Conservation (phyloP, 2,329 filamentous ascomycete species). For the Fusarium anguioides region DNA sequence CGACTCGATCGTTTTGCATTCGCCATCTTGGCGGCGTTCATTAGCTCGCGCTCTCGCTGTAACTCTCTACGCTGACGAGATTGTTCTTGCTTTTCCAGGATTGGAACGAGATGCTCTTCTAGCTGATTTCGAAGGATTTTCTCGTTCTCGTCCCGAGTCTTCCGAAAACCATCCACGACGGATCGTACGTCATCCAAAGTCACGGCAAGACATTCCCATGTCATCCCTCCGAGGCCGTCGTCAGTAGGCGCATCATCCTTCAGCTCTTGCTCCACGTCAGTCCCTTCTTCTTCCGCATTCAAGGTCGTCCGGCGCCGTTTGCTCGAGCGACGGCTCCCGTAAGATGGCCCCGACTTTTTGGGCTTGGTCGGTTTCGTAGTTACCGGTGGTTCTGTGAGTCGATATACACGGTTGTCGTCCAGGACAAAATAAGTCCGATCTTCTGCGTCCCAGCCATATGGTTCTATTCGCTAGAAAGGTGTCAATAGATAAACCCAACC, state of each 20-base stretch:
- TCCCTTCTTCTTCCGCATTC: slow-evolving; percentile 46
- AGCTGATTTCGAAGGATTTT: slow-evolving; percentile 79
- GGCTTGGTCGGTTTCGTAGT: slow-evolving; percentile 74
- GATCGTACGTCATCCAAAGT: slow-evolving; percentile 79
- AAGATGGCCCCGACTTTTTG: slow-evolving; percentile 66
- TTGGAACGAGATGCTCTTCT: slow-evolving; percentile 81
- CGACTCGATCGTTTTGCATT: slow-evolving; percentile 93
- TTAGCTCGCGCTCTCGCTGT: slow-evolving; percentile 79
- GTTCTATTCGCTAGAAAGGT: slow-evolving; percentile 73
- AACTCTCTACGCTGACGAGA: slow-evolving; percentile 76
- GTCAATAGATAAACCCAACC: slow-evolving; percentile 26
- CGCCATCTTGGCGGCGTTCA: slow-evolving; percentile 87
- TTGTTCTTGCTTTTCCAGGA: slow-evolving; percentile 83
- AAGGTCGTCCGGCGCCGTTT: slow-evolving; percentile 75
- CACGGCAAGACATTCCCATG: slow-evolving; percentile 92
- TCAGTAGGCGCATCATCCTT: slow-evolving; percentile 53
- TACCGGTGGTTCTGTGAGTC: slow-evolving; percentile 78
- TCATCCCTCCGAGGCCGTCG: slow-evolving; percentile 78
- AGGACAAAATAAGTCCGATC: slow-evolving; percentile 90
- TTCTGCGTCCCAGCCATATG: slow-evolving; percentile 87
- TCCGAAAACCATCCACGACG: slow-evolving; percentile 77
- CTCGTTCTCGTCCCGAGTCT: slow-evolving; percentile 85
- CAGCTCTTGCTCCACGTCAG: slow-evolving; percentile 51
- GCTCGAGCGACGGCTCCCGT: slow-evolving; percentile 70
- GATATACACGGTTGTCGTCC: slow-evolving; percentile 94